Percentiles rank a stretch among this genome's conserved stretches.
Conservation (phyloP, 139 green algal genomes). For the Chlorella sp. region DNA sequence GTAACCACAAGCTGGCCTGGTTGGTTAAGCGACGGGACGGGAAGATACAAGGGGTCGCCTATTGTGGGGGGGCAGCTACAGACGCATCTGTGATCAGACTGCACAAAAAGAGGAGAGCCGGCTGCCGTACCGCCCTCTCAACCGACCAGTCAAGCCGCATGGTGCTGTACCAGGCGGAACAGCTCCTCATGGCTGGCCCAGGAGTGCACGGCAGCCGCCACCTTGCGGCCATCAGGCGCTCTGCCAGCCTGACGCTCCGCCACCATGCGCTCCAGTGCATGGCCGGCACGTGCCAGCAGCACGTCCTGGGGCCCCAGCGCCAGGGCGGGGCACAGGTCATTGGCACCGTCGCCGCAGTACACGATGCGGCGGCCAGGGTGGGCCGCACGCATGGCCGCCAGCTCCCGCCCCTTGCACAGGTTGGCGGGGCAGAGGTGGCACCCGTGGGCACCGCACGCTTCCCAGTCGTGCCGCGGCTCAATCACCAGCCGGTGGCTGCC, state of each 20-base stretch:
- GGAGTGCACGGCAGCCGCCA: constrained; percentile 48
- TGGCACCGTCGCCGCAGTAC: constrained; percentile 81
- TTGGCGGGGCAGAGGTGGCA: constrained; percentile 82
- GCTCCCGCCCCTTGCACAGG: constrained; percentile 85
- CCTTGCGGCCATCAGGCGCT: background rate
- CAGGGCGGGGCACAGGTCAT: constrained; percentile 85
- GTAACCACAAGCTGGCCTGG: background rate
- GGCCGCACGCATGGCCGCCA: constrained; percentile 52
- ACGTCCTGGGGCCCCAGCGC: constrained; percentile 68
- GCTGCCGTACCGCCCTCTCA: too few relatives aligned
- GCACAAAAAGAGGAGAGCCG: too few relatives aligned
- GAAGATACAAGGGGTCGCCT: background rate
- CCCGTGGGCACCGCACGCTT: constrained; percentile 46
- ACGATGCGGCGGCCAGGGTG: constrained; percentile 52
- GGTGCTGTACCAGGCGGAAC: constrained; percentile 25
- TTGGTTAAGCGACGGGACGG: too few relatives aligned
- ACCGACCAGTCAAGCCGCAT: background rate
- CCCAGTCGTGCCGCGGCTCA: constrained; percentile 19
- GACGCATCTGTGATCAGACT: too few relatives aligned
- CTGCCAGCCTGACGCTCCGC: constrained; percentile 32
- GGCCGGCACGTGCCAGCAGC: constrained; percentile 65
- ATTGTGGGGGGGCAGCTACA: too few relatives aligned
- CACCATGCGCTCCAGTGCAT: constrained; percentile 37
- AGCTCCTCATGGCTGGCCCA: constrained; percentile 72
- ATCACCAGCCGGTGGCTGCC: constrained; percentile 37